Evolutionary conservation across 2,329 filamentous ascomycete genomes (phyloP).

Genomic region (Kalmusia sp.): DNA sequence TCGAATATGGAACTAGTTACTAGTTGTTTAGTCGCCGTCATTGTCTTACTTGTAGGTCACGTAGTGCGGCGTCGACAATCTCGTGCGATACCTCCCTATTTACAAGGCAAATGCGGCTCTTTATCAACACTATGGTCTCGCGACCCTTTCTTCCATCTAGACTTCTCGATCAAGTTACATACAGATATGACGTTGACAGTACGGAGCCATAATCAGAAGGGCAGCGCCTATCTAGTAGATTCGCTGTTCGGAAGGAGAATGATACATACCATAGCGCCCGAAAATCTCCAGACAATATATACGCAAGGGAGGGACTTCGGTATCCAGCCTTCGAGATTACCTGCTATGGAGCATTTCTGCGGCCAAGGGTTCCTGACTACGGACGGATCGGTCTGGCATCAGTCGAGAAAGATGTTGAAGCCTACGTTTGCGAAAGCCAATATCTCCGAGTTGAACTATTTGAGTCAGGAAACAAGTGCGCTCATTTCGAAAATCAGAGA

Average conservation of each 20-base stretch:
- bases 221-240: not conserved
- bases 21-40: no score
- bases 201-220: not conserved
- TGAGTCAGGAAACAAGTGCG: constrained; percentile 62
- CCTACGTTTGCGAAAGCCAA: constrained; percentile 57
- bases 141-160: constrained; percentile 7
- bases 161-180: not conserved
- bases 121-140: no score
- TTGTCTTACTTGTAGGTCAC: no score
- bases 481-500: constrained; percentile 64
- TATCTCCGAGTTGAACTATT: constrained; percentile 58
- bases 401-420: constrained; percentile 51
- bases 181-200: constrained; percentile 1
- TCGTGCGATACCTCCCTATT: no score
- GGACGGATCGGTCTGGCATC: constrained; percentile 40
- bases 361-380: constrained; percentile 49
- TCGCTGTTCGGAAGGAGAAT: not conserved
- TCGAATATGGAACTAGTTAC: no score
- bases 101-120: no score
- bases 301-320: not conserved
- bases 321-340: constrained; percentile 29
- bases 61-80: no score
- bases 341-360: constrained; percentile 42
- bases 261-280: constrained; percentile 5
- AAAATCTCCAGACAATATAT: not conserved